Percentiles rank a stretch among this genome's conserved stretches.
Evolutionary conservation across 345 rosid species (phyloP).

Genomic region (Brassica juncea): DNA sequence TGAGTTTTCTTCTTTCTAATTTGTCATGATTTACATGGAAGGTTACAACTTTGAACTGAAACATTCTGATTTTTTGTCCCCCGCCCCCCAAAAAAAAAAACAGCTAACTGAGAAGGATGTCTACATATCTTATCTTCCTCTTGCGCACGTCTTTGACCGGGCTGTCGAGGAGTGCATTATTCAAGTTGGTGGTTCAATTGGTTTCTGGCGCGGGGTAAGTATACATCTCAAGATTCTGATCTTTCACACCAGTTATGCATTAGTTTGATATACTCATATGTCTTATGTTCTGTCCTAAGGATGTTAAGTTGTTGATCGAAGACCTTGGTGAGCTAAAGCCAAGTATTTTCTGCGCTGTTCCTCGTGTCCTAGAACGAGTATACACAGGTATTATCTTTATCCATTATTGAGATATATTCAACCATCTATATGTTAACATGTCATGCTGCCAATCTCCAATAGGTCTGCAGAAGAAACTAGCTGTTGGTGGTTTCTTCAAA

Average conservation of each 20-base stretch:
- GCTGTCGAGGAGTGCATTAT: constrained; percentile 85
- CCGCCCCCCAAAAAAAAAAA: background rate
- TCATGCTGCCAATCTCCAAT: constrained; percentile 10
- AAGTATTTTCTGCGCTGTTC: constrained; percentile 89
- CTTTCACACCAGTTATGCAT: background rate
- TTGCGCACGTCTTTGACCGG: constrained; percentile 95
- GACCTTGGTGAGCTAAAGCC: constrained; percentile 95
- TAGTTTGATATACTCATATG: background rate
- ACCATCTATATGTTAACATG: background rate
- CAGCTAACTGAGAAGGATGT: constrained; percentile 57
- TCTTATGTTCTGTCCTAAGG: constrained; percentile 44
- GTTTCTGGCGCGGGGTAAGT: constrained; percentile 98
- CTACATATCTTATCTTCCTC: constrained; percentile 90
- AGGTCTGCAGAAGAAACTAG: constrained; percentile 81
- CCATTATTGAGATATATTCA: background rate
- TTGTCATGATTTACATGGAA: background rate
- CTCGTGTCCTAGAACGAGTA: constrained; percentile 87
- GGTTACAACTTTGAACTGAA: background rate
- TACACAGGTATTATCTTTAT: constrained; percentile 52
- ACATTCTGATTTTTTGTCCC: background rate
- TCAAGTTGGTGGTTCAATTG: constrained; percentile 75
- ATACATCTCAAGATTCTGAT: background rate
- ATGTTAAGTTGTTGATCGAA: constrained; percentile 83
- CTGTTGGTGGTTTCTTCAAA: constrained; percentile 64
- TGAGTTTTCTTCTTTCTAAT: constrained; percentile 35